A percentile compares a stretch with the other conserved stretches of the same genome.
phyloP scores from a whole-genome alignment of 2,329 filamentous ascomycete genomes.

The Talaromyces marneffei region DNA sequence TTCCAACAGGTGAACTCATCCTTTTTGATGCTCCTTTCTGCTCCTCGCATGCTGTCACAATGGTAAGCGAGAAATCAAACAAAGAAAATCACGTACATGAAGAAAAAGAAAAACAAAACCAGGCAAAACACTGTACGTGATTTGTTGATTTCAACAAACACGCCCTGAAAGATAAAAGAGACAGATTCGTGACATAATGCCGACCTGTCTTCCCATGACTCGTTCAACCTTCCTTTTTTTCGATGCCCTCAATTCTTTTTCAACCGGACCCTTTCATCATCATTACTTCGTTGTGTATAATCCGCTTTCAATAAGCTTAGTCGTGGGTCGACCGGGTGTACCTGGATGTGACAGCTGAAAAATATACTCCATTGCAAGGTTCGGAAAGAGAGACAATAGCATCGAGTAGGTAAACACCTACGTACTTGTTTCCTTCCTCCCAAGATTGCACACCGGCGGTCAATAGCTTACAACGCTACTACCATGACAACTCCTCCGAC shows the following conservation, averaged over 20 bases:
- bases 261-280: background rate
- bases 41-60: background rate
- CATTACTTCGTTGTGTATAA: background rate
- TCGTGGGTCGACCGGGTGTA: background rate
- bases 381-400: background rate
- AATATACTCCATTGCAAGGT: background rate
- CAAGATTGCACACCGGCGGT: background rate
- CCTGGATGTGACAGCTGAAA: background rate
- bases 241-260: background rate
- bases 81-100: slow-evolving; percentile 7
- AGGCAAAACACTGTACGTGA: background rate
- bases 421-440: background rate
- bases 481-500: background rate
- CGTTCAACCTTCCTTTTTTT: background rate
- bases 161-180: background rate
- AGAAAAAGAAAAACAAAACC: background rate
- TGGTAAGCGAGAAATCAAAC: slow-evolving; percentile 1
- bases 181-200: slow-evolving; percentile 1
- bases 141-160: background rate
- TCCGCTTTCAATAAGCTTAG: background rate
- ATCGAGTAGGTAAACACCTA: background rate
- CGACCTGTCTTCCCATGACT: background rate
- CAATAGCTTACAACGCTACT: background rate
- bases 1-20: background rate
- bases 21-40: background rate